These are phyloP conservation scores for Clarkia xantiana DNA, from an alignment of 345 rosid genomes.

Conservation along the genomic window DNA sequence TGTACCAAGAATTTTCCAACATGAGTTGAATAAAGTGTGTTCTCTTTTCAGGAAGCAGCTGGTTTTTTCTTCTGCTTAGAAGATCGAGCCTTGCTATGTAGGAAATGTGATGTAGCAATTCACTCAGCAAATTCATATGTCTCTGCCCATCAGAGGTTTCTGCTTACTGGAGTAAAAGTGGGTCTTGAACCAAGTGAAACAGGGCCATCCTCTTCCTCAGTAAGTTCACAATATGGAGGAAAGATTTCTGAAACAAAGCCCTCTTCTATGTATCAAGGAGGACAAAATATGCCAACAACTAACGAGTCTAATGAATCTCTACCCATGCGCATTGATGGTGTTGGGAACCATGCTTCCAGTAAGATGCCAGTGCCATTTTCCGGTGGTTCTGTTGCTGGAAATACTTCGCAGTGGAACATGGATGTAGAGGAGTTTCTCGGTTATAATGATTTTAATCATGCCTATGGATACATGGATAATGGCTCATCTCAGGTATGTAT, in stretches of 20 bases:
- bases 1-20: no score
- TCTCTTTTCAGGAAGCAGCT: conserved; percentile 51
- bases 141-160: conserved; percentile 79
- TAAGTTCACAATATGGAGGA: conserved; percentile 33
- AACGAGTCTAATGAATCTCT: conserved; percentile 20
- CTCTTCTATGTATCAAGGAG: conserved; percentile 20
- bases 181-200: conserved; percentile 54
- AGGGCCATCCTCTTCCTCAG: conserved; percentile 39
- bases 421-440: conserved; percentile 49
- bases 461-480: conserved; percentile 48
- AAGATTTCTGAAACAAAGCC: conserved; percentile 30
- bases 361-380: conserved; percentile 27
- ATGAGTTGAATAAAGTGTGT: background rate
- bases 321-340: conserved; percentile 20
- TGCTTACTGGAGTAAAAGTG: conserved; percentile 87
- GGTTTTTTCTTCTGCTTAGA: conserved; percentile 95
- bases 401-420: conserved; percentile 62
- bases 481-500: conserved; percentile 69
- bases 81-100: conserved; percentile 87
- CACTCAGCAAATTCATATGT: conserved; percentile 63
- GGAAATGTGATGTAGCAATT: conserved; percentile 86
- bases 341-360: conserved; percentile 11
- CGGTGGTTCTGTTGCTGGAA: conserved; percentile 57
- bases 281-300: conserved; percentile 12
- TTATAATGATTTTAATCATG: conserved; percentile 46